phyloP scores from a whole-genome alignment of 805 yeast genomes.

The Myxozyma monticola region DNA sequence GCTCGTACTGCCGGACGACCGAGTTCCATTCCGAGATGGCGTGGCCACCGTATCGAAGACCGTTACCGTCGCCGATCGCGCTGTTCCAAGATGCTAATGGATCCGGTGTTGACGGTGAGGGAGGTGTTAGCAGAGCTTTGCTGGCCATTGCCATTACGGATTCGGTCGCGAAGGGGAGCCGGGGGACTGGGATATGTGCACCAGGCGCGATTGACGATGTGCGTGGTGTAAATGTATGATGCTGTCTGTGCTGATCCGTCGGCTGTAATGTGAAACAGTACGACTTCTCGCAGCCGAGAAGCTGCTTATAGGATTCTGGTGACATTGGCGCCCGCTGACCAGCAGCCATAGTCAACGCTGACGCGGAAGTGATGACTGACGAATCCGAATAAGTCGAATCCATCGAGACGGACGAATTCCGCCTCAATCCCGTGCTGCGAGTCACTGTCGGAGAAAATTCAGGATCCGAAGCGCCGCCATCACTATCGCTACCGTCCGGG shows the following conservation, averaged over 20 bases:
- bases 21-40: slow-evolving; percentile 44
- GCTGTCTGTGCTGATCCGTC: slow-evolving; percentile 11
- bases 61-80: too few relatives aligned
- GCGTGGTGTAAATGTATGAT: neutral
- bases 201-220: neutral
- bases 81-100: too few relatives aligned
- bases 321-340: neutral
- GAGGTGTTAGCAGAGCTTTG: neutral
- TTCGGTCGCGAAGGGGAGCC: slow-evolving; percentile 14
- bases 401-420: neutral
- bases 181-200: slow-evolving; percentile 15
- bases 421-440: too few relatives aligned
- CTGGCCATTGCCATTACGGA: slow-evolving; percentile 11
- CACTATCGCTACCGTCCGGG: too few relatives aligned
- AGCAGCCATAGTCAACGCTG: slow-evolving; percentile 5
- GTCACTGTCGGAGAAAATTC: too few relatives aligned
- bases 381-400: slow-evolving; percentile 4
- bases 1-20: slow-evolving; percentile 41
- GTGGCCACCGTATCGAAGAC: slow-evolving; percentile 39
- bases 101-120: neutral
- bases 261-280: slow-evolving; percentile 25
- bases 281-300: slow-evolving; percentile 13
- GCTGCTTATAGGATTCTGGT: neutral
- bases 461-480: too few relatives aligned
- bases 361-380: slow-evolving; percentile 6